Evolutionary conservation across 371 early-diverging fungal species (phyloP).

Genomic region (Gilbertella persicaria): DNA sequence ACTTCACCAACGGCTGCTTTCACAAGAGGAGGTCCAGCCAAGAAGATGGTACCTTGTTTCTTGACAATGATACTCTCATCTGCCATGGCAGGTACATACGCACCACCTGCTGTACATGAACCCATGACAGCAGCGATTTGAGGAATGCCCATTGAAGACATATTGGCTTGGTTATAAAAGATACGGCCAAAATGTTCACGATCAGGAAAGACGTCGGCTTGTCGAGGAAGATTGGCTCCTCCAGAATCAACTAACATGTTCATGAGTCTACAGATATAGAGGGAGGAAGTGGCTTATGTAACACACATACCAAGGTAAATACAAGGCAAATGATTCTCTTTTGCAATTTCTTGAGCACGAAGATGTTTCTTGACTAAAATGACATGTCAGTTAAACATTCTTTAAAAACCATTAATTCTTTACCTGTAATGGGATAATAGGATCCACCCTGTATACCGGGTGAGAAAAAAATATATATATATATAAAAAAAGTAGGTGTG

Average conservation of each 20-base stretch:
- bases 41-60: constrained; percentile 97
- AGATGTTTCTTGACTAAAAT: constrained; percentile 97
- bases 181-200: constrained; percentile 98
- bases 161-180: constrained; percentile 91
- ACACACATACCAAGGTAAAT: constrained; percentile 79
- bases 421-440: constrained; percentile 93
- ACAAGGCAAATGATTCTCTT: constrained; percentile 93
- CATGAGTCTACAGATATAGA: too few species aligned
- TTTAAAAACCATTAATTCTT: neutral
- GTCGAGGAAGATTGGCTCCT: constrained; percentile 95
- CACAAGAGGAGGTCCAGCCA: constrained; percentile 96
- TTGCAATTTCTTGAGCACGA: constrained; percentile 97
- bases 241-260: constrained; percentile 93
- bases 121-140: constrained; percentile 98
- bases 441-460: constrained; percentile 85
- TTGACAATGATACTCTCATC: constrained; percentile 97
- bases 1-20: constrained; percentile 97
- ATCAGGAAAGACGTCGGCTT: constrained; percentile 97
- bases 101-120: constrained; percentile 98
- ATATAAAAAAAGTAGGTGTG: neutral
- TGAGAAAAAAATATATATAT: constrained; percentile 20
- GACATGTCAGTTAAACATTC: too few species aligned
- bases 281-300: neutral
- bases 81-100: constrained; percentile 98
- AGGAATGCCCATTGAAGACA: constrained; percentile 90